A percentile compares a stretch with the other conserved stretches of the same genome.
Evolutionary conservation across 2,329 filamentous ascomycete genomes (phyloP).

Genomic region (Botrytis galanthina): DNA sequence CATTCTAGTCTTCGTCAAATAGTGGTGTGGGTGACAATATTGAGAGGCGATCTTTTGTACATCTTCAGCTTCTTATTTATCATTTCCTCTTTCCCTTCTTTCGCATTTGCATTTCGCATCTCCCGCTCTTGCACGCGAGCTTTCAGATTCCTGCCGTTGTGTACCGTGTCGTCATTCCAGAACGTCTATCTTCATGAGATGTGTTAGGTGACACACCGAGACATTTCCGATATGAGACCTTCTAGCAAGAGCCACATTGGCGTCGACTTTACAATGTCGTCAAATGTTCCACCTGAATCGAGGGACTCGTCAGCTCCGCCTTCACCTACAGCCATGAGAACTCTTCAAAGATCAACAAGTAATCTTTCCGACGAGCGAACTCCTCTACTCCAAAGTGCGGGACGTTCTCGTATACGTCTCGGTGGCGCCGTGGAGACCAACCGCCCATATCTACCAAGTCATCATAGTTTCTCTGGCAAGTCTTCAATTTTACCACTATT

Average conservation of each 20-base stretch:
- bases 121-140: not conserved
- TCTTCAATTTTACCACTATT: not conserved
- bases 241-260: slow-evolving; percentile 15
- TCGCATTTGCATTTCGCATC: not conserved
- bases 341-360: slow-evolving; percentile 17
- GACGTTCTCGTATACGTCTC: slow-evolving; percentile 34
- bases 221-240: slow-evolving; percentile 14
- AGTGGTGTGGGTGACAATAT: not conserved
- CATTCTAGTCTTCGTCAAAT: not conserved
- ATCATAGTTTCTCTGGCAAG: slow-evolving; percentile 33
- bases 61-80: not conserved
- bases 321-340: slow-evolving; percentile 19
- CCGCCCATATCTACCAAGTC: slow-evolving; percentile 30
- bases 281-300: slow-evolving; percentile 16
- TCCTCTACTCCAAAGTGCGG: slow-evolving; percentile 29
- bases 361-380: slow-evolving; percentile 34
- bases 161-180: slow-evolving; percentile 1
- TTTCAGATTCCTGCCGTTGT: not conserved
- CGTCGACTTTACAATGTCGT: slow-evolving; percentile 16
- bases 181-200: slow-evolving; percentile 7
- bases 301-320: slow-evolving; percentile 19
- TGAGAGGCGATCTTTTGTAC: not conserved
- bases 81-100: not conserved
- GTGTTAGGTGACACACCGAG: slow-evolving; percentile 21
- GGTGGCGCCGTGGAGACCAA: slow-evolving; percentile 26